Percentiles rank a stretch among this genome's conserved stretches.
phyloP scores from a whole-genome alignment of 192 early-diverging fungal genomes.

The Backusella luteola region DNA sequence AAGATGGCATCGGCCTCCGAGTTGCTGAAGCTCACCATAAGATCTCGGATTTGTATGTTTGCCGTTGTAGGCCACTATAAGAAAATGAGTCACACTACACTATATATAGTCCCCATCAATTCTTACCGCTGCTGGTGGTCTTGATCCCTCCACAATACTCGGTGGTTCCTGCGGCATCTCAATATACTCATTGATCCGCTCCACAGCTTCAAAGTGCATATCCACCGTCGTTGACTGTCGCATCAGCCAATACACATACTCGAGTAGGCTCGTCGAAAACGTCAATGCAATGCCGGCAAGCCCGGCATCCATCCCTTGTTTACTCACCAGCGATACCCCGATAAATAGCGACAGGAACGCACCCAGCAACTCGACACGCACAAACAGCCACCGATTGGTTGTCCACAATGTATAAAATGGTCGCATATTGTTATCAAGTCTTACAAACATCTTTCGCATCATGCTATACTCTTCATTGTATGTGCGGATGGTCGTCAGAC shows the following conservation, averaged over 20 bases:
- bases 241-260: constrained; percentile 72
- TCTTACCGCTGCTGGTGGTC: constrained; percentile 44
- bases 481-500: constrained; percentile 77
- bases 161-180: constrained; percentile 75
- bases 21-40: constrained; percentile 61
- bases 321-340: constrained; percentile 60
- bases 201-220: constrained; percentile 81
- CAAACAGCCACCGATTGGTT: constrained; percentile 48
- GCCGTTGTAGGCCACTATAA: constrained; percentile 38
- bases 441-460: constrained; percentile 52
- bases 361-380: constrained; percentile 30
- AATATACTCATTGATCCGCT: constrained; percentile 81
- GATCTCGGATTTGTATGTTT: constrained; percentile 52
- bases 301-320: constrained; percentile 67
- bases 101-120: too few species aligned
- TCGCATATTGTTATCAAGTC: constrained; percentile 73
- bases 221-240: constrained; percentile 78
- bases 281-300: constrained; percentile 79
- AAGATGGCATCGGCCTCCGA: constrained; percentile 40
- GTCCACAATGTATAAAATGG: constrained; percentile 82
- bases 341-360: constrained; percentile 28
- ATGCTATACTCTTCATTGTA: constrained; percentile 68
- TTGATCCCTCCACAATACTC: constrained; percentile 45
- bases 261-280: constrained; percentile 79
- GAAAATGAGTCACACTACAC: too few species aligned